Evolutionary conservation across 495 filamentous ascomycete species (phyloP), one percentile per base, ranked within the genome.

Genomic region (Penicillium odoratum): DNA sequence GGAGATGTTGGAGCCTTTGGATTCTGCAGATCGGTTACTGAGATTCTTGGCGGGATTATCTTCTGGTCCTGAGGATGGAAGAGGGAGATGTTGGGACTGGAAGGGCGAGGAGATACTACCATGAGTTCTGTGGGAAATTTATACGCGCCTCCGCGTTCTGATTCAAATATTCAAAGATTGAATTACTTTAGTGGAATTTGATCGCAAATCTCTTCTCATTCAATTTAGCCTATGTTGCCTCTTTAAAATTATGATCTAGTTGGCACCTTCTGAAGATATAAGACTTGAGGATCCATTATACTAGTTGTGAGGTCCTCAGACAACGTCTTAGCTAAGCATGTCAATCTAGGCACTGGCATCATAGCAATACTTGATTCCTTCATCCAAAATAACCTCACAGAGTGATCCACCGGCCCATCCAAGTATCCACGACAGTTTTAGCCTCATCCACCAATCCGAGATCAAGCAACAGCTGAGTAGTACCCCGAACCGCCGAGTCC

Each of bases 81-180:
- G 89, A 60, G 89, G 90, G 4, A 72, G 75, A 61, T 90, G 82
- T 66, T 93, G 88, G 88, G 88, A 92, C 77, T 92, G 85, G 84
- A 85, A 85, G 61, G 88, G 88, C 4, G 74, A 85, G 55, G 88
- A 91, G 66, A 75, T 95, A 15, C 55, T 73, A 43, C 88, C 89
- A 25, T 90, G 67, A 79, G 34, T 11, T 21, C 21, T 2, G 21
- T 21, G 21, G 21, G 21, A 2, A 21, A 21, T 21, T 21, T 21
- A 21, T 21, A 21, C 21, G 21, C 21, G 21, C 1, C 21, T 21
- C 21, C 21, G 21, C 21, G 21, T 21, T 21, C 21, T 21, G 21
- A 2, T 21, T 1, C 2, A 21, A 2, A 2, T 21, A 21, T 21
- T 21, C 21, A 21, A 21, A 21, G 21, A 21, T 21, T 21, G 21